Evolutionary conservation across 176 grass and related monocot species (phyloP).

Genomic region (Tillandsia leiboldiana): DNA sequence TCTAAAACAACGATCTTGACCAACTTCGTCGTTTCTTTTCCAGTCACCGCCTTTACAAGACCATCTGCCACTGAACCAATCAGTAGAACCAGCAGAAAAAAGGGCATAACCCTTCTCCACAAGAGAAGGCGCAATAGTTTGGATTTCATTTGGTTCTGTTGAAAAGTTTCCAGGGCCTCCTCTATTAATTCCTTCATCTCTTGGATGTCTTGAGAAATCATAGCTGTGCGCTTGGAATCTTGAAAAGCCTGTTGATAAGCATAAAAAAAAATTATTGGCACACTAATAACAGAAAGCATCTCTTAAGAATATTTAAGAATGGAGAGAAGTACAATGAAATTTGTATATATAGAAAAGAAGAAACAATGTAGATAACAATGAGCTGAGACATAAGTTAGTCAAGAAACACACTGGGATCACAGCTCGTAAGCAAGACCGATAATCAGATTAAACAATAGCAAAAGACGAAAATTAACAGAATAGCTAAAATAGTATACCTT

Average conservation of each 20-base stretch:
- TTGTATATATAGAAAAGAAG: not conserved
- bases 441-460: constrained; percentile 23
- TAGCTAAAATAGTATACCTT: constrained; percentile 50
- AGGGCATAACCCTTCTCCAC: constrained; percentile 27
- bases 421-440: constrained; percentile 20
- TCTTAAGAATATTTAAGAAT: not conserved
- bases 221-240: constrained; percentile 33
- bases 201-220: constrained; percentile 22
- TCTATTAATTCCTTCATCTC: constrained; percentile 34
- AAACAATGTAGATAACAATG: not conserved
- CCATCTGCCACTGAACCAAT: constrained; percentile 78
- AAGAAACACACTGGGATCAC: not conserved
- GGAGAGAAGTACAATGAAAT: not conserved
- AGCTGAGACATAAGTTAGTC: constrained; percentile 13
- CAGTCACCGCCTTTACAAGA: constrained; percentile 94
- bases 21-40: constrained; percentile 76
- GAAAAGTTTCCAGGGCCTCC: constrained; percentile 27
- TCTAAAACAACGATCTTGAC: constrained; percentile 54
- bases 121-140: constrained; percentile 14
- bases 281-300: constrained; percentile 10
- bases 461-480: constrained; percentile 13
- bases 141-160: constrained; percentile 20
- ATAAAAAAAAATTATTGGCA: constrained; percentile 12
- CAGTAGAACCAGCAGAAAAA: constrained; percentile 34
- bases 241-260: constrained; percentile 43